Conservation (phyloP, 164 flowering plant species). For the Liriodendron chinense region DNA sequence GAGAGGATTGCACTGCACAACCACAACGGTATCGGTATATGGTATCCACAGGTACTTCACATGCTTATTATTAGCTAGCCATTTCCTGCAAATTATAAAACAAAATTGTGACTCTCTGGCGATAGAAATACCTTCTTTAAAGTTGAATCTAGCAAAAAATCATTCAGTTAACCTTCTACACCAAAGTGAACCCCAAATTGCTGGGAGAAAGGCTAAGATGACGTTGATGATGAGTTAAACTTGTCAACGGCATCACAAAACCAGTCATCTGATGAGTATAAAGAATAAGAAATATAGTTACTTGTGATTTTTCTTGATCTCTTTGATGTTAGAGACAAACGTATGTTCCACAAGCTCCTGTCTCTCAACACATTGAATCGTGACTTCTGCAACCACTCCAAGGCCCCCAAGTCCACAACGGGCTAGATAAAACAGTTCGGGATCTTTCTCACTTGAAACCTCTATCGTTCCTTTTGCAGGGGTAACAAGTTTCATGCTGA, state of each 20-base stretch:
- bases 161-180: neutral
- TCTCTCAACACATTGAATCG: constrained; percentile 95
- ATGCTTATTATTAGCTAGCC: constrained; percentile 90
- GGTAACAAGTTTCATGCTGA: constrained; percentile 93
- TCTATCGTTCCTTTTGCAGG: constrained; percentile 96
- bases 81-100: constrained; percentile 53
- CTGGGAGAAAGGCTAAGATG: neutral
- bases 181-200: neutral
- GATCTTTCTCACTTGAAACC: constrained; percentile 86
- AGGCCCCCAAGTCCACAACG: constrained; percentile 98
- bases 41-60: constrained; percentile 93
- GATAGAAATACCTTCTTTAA: neutral
- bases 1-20: constrained; percentile 89
- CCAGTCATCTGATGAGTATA: neutral
- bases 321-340: constrained; percentile 65
- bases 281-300: constrained; percentile 23
- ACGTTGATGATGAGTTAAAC: neutral
- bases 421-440: constrained; percentile 89
- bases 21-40: constrained; percentile 88
- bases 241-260: neutral
- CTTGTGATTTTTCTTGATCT: constrained; percentile 94
- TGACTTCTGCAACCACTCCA: constrained; percentile 98
- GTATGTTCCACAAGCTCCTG: constrained; percentile 97
- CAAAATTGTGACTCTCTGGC: neutral
- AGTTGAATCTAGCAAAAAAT: neutral